Percentiles rank a stretch among this genome's conserved stretches.
phyloP scores from a whole-genome alignment of 805 yeast genomes.

The Yarrowia deformans region DNA sequence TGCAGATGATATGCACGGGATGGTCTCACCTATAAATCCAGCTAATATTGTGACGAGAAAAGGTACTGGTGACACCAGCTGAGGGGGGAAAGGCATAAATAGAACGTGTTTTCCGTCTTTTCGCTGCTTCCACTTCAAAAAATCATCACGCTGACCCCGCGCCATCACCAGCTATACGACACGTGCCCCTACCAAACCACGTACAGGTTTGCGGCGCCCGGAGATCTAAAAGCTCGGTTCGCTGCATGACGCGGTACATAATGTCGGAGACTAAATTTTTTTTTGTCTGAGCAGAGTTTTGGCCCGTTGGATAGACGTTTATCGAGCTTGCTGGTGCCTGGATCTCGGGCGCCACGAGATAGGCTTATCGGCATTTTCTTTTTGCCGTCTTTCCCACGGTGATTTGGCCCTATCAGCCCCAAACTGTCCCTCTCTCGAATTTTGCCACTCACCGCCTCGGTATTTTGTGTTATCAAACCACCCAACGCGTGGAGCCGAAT shows the following conservation, averaged over 20 bases:
- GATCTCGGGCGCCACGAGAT: background rate
- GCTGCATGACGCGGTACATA: conserved; percentile 18
- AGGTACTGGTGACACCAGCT: background rate
- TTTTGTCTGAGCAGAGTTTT: background rate
- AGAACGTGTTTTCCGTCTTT: background rate
- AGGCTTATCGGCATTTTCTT: background rate
- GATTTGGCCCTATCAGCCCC: background rate
- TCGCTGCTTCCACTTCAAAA: background rate
- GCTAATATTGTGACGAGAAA: background rate
- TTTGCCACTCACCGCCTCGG: conserved; percentile 29
- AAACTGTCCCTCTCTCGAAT: background rate
- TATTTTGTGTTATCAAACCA: conserved; percentile 9
- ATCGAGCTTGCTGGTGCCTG: background rate
- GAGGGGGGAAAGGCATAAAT: background rate
- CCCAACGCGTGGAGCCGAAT: conserved; percentile 6
- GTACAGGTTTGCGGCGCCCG: conserved; percentile 14
- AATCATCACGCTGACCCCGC: background rate
- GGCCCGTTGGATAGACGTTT: background rate
- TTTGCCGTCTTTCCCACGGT: background rate
- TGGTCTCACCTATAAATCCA: conserved; percentile 3
- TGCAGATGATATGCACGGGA: conserved; percentile 15
- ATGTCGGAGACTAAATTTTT: conserved; percentile 3
- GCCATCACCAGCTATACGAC: background rate
- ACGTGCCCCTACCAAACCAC: background rate
- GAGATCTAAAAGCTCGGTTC: conserved; percentile 21